Evolutionary conservation across 768 basidiomycete species (phyloP).

Genomic region (Serendipita vermifera): DNA sequence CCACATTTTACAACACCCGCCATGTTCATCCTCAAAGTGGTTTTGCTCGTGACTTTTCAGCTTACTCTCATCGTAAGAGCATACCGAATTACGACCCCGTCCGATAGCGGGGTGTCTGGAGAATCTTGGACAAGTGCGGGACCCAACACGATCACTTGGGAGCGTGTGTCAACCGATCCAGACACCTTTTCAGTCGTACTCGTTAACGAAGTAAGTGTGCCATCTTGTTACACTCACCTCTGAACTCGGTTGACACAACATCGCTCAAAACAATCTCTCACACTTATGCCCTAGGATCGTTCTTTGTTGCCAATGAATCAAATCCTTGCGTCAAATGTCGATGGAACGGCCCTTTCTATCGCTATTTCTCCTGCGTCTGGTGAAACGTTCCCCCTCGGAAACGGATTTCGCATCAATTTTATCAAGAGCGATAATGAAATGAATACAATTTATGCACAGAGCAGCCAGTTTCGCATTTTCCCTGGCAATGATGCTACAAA

Average conservation of each 20-base stretch:
- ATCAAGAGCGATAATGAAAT: conserved; percentile 36
- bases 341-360: conserved; percentile 31
- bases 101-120: conserved; percentile 13
- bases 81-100: conserved; percentile 48
- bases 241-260: too few species aligned
- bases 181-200: conserved; percentile 57
- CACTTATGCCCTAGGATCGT: conserved; percentile 24
- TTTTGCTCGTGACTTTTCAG: too few species aligned
- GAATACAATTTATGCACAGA: conserved; percentile 56
- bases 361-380: conserved; percentile 41
- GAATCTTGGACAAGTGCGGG: conserved; percentile 48
- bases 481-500: background rate
- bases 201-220: conserved; percentile 40
- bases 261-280: too few species aligned
- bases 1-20: too few species aligned
- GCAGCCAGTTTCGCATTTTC: conserved; percentile 43
- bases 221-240: background rate
- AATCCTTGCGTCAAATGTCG: conserved; percentile 42
- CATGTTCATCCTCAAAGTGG: too few species aligned
- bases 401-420: conserved; percentile 59
- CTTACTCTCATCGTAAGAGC: too few species aligned
- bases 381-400: conserved; percentile 48
- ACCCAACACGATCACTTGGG: conserved; percentile 46
- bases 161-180: conserved; percentile 50
- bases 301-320: conserved; percentile 21